Evolutionary conservation across 352 stramenopile species (phyloP).

Genomic region (Pythium myriotylum): DNA sequence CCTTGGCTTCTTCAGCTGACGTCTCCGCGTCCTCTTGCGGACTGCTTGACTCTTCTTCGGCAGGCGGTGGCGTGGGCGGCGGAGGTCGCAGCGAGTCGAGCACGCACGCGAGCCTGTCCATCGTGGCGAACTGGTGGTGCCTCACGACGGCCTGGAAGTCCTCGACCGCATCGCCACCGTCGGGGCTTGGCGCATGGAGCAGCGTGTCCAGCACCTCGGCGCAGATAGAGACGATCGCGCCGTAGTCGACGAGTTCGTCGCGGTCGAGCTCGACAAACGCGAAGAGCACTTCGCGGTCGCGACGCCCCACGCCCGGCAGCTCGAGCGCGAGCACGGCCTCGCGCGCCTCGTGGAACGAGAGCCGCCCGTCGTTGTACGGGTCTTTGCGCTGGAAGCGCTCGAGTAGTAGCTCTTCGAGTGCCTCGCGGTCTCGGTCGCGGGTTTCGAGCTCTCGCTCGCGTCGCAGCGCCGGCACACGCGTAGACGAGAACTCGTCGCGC

Average conservation of each 20-base stretch:
- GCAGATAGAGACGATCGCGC: conserved; percentile 43
- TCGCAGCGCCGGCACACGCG: conserved; percentile 50
- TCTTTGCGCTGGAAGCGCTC: conserved; percentile 66
- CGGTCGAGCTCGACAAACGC: conserved; percentile 55
- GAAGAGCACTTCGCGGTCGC: conserved; percentile 54
- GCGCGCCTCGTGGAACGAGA: conserved; percentile 47
- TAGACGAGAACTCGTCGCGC: conserved; percentile 66
- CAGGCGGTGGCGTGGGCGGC: conserved; percentile 13
- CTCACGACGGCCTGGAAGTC: conserved; percentile 15
- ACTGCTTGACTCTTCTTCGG: neutral
- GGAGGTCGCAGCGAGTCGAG: conserved; percentile 33
- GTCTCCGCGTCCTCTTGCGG: neutral
- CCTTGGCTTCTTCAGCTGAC: neutral
- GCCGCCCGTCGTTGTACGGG: conserved; percentile 63
- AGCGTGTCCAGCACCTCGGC: conserved; percentile 60
- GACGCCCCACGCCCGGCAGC: conserved; percentile 24
- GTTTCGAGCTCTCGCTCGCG: conserved; percentile 37
- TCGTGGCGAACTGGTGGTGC: conserved; percentile 36
- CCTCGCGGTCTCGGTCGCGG: conserved; percentile 42
- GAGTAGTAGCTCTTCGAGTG: conserved; percentile 56
- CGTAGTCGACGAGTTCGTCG: conserved; percentile 65
- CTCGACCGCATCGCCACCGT: conserved; percentile 24
- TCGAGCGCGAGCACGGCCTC: conserved; percentile 46
- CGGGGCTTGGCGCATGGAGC: conserved; percentile 12
- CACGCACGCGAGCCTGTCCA: conserved; percentile 42